Evolutionary conservation across 495 filamentous ascomycete species (phyloP).

Genomic region (Cercophora newfieldiana): DNA sequence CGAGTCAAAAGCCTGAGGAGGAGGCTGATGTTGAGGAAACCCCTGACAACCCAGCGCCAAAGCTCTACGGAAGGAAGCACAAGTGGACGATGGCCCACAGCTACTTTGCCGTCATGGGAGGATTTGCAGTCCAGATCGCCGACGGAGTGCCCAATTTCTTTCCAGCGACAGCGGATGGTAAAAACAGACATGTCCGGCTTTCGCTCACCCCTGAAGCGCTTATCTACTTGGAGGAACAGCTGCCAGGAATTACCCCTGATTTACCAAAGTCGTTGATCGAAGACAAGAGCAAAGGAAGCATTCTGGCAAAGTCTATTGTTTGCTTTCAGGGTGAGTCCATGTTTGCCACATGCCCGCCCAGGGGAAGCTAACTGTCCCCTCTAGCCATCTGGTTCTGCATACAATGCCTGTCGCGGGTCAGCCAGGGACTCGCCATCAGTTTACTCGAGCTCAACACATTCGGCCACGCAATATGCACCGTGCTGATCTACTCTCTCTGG

Average conservation of each 20-base stretch:
- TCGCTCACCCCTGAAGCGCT: not conserved
- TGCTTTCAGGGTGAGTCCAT: not conserved
- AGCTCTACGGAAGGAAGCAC: not conserved
- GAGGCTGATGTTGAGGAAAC: not conserved
- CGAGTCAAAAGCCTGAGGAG: not conserved
- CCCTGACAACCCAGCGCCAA: not conserved
- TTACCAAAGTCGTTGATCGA: not conserved
- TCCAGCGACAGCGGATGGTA: not conserved
- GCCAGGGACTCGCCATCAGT: conserved; percentile 24
- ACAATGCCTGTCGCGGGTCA: conserved; percentile 28
- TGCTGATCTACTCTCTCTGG: conserved; percentile 34
- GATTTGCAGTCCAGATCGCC: conserved; percentile 1
- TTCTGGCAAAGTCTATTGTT: conserved; percentile 1
- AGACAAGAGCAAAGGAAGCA: conserved; percentile 3
- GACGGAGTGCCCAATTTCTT: not conserved
- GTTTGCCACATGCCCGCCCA: not conserved
- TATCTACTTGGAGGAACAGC: not conserved
- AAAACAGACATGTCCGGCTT: not conserved
- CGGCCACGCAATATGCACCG: conserved; percentile 39
- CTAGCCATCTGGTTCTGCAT: conserved; percentile 35
- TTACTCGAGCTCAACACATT: conserved; percentile 42
- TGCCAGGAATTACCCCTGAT: not conserved
- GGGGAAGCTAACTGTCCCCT: not conserved
- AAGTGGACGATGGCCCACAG: conserved; percentile 5
- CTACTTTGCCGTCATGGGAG: conserved; percentile 9